phyloP scores from a whole-genome alignment of 495 filamentous ascomycete species.

The Neurospora sp. region DNA sequence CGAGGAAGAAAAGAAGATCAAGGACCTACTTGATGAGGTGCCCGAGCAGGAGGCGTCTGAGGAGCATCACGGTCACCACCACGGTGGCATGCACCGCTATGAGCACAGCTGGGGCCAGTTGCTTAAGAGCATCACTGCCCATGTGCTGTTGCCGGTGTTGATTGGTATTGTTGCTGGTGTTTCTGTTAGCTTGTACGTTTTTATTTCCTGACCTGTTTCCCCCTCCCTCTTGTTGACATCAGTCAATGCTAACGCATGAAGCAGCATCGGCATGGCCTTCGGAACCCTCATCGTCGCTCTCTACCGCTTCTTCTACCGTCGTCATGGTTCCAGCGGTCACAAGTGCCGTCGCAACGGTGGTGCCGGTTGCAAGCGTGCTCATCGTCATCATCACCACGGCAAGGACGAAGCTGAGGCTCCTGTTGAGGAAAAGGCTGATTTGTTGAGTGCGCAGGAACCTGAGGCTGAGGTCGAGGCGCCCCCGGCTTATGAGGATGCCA shows the following conservation, averaged over 20 bases:
- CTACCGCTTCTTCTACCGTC: slow-evolving; percentile 29
- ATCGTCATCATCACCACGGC: slow-evolving; percentile 18
- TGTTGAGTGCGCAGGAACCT: slow-evolving; percentile 29
- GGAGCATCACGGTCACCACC: slow-evolving; percentile 8
- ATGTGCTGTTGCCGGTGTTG: slow-evolving; percentile 41
- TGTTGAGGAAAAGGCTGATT: slow-evolving; percentile 34
- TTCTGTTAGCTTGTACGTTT: slow-evolving; percentile 39
- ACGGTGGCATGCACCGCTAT: slow-evolving; percentile 4
- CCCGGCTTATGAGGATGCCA: slow-evolving; percentile 27
- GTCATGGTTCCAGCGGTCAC: slow-evolving; percentile 14
- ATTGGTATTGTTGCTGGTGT: slow-evolving; percentile 44
- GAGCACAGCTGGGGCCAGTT: slow-evolving; percentile 31
- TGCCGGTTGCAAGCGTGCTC: neutral
- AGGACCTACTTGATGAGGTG: neutral
- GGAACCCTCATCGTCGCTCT: slow-evolving; percentile 36
- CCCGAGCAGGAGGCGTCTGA: neutral
- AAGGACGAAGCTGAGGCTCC: slow-evolving; percentile 17
- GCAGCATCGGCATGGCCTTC: slow-evolving; percentile 40
- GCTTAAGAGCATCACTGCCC: slow-evolving; percentile 34
- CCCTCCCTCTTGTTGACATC: neutral
- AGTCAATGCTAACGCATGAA: too few species aligned
- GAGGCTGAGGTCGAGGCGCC: slow-evolving; percentile 10
- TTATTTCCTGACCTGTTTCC: neutral
- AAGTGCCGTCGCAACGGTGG: slow-evolving; percentile 9
- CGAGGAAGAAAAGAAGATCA: neutral